A percentile compares a stretch with the other conserved stretches of the same genome.
Evolutionary conservation across 108 stramenopile species (phyloP).

Genomic region (Fistulifera pelliculosa): DNA sequence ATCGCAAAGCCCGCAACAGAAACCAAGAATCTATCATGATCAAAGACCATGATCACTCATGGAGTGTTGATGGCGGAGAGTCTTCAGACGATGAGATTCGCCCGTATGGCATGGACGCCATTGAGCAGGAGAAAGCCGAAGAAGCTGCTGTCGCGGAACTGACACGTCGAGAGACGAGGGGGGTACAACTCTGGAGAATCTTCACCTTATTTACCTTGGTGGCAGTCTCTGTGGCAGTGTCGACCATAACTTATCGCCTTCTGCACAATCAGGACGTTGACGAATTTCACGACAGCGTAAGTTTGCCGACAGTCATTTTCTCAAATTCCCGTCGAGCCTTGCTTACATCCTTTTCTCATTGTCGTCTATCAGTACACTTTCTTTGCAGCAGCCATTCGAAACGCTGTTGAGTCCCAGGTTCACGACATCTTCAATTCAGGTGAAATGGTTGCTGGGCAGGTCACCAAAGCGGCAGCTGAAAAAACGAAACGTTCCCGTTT

Average conservation of each 20-base stretch:
- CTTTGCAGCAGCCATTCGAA: conserved; percentile 3
- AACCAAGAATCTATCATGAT: too few relatives aligned
- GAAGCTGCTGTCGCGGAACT: background rate
- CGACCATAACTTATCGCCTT: background rate
- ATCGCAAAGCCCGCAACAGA: too few relatives aligned
- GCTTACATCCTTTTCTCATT: background rate
- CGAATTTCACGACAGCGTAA: background rate
- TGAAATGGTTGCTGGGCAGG: background rate
- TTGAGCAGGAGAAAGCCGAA: too few relatives aligned
- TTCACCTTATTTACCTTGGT: background rate
- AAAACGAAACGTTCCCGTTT: conserved; percentile 15
- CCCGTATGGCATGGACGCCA: too few relatives aligned
- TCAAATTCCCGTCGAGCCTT: background rate
- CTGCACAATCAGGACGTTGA: background rate
- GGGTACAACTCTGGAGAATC: background rate
- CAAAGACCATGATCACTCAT: too few relatives aligned
- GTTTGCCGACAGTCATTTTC: background rate
- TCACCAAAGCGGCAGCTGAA: background rate
- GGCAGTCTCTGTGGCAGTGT: background rate
- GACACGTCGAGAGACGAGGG: conserved; percentile 1
- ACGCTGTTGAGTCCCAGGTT: conserved; percentile 1
- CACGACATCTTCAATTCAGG: background rate
- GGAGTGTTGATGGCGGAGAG: too few relatives aligned
- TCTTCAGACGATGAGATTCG: too few relatives aligned
- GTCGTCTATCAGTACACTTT: conserved; percentile 1